Percentiles rank a stretch among this genome's conserved stretches.
phyloP scores from a whole-genome alignment of 345 rosid species.

The Linum lewisii region DNA sequence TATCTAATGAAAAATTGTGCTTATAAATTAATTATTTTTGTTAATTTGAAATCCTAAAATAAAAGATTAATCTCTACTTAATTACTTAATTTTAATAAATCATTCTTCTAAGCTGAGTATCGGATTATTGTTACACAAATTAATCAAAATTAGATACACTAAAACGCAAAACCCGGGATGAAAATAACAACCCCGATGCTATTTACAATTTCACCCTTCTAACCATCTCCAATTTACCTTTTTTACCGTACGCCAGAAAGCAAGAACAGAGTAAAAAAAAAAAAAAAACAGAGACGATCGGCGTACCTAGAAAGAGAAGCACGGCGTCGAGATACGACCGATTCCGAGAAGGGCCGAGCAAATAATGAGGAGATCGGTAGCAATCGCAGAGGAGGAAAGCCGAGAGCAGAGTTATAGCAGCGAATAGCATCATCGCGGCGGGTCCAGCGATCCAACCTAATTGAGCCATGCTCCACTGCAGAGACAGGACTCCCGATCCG shows the following conservation, averaged over 20 bases:
- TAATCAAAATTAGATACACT: too few species aligned
- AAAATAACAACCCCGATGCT: too few species aligned
- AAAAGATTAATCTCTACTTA: too few species aligned
- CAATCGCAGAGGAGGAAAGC: constrained; percentile 13
- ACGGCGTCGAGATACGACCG: constrained; percentile 33
- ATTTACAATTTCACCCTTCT: too few species aligned
- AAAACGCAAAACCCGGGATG: too few species aligned
- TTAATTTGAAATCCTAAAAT: too few species aligned
- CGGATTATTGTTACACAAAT: too few species aligned
- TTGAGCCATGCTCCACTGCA: constrained; percentile 26
- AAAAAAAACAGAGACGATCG: neutral
- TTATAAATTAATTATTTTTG: too few species aligned
- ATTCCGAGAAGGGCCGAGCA: constrained; percentile 16
- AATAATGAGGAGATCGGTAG: constrained; percentile 18
- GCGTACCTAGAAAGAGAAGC: constrained; percentile 20
- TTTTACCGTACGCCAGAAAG: neutral
- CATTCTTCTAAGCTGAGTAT: too few species aligned
- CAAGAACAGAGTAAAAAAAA: neutral
- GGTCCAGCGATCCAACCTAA: constrained; percentile 27
- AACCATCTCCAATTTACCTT: too few species aligned
- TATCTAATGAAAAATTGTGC: too few species aligned
- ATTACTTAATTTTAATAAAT: too few species aligned
- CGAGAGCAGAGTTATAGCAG: constrained; percentile 13
- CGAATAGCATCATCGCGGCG: constrained; percentile 10
- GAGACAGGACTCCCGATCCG: constrained; percentile 41